Conservation (phyloP, 352 stramenopile species). For the Phytophthora aleatoria region DNA sequence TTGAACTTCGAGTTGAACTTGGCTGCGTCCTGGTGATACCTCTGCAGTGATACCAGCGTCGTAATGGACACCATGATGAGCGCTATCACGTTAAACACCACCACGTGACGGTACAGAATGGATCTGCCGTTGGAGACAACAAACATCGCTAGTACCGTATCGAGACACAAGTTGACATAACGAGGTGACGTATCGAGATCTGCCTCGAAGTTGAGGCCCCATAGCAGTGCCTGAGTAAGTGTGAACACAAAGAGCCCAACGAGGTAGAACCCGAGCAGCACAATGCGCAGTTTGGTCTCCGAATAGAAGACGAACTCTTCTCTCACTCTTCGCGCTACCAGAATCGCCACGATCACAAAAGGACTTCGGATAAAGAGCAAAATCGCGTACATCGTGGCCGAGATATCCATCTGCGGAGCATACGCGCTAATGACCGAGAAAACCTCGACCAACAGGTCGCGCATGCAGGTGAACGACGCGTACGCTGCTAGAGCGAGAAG, state of each 20-base stretch:
- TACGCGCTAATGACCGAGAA: constrained; percentile 39
- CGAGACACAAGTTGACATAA: constrained; percentile 82
- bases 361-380: constrained; percentile 36
- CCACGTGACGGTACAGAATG: constrained; percentile 68
- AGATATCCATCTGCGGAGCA: constrained; percentile 17
- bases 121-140: constrained; percentile 83
- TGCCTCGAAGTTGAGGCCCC: constrained; percentile 60
- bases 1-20: constrained; percentile 82
- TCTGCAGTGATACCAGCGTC: constrained; percentile 47
- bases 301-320: constrained; percentile 62
- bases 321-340: constrained; percentile 46
- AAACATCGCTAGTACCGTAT: constrained; percentile 84
- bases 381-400: constrained; percentile 42
- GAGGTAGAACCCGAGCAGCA: constrained; percentile 64
- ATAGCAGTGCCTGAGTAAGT: constrained; percentile 52
- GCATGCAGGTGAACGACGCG: constrained; percentile 66
- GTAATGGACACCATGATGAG: constrained; percentile 54
- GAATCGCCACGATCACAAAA: constrained; percentile 38
- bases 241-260: constrained; percentile 63
- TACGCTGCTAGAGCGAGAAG: constrained; percentile 63
- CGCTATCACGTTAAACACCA: constrained; percentile 67
- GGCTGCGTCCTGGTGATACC: constrained; percentile 53
- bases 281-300: constrained; percentile 64
- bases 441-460: constrained; percentile 61
- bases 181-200: constrained; percentile 64